A percentile compares a stretch with the other conserved stretches of the same genome.
phyloP scores from a whole-genome alignment of 306 rosid genomes.

The Vicia villosa region DNA sequence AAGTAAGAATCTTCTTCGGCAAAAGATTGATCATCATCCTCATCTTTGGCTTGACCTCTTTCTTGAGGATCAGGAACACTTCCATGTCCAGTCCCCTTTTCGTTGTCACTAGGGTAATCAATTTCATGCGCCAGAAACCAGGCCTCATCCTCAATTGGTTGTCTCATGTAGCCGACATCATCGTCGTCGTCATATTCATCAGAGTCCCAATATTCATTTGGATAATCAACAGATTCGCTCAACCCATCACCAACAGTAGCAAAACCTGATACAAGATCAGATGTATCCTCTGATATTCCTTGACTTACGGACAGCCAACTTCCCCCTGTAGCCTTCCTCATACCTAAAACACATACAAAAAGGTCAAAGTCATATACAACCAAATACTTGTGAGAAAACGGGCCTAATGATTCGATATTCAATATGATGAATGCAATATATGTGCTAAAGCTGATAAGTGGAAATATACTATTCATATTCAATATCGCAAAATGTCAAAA shows the following conservation, averaged over 20 bases:
- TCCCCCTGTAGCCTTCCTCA: slow-evolving; percentile 76
- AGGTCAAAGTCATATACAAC: slow-evolving; percentile 28
- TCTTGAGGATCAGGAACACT: slow-evolving; percentile 84
- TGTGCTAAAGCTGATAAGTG: neutral
- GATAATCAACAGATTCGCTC: slow-evolving; percentile 88
- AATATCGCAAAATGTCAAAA: slow-evolving; percentile 11
- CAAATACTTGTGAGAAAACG: neutral
- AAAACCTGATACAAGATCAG: slow-evolving; percentile 97
- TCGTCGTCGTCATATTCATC: slow-evolving; percentile 97
- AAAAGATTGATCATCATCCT: slow-evolving; percentile 94
- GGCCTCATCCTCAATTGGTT: slow-evolving; percentile 98
- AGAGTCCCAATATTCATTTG: slow-evolving; percentile 97
- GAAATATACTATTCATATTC: slow-evolving; percentile 8
- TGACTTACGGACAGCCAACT: slow-evolving; percentile 96
- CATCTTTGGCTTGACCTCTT: slow-evolving; percentile 77
- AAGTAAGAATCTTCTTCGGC: slow-evolving; percentile 96
- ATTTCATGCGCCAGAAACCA: slow-evolving; percentile 99
- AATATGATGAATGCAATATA: neutral
- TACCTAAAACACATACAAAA: slow-evolving; percentile 55
- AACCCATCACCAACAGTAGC: slow-evolving; percentile 95
- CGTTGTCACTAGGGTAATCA: slow-evolving; percentile 98
- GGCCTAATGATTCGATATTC: neutral
- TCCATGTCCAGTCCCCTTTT: slow-evolving; percentile 88
- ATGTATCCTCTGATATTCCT: slow-evolving; percentile 91
- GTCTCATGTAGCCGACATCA: slow-evolving; percentile 95